phyloP scores from a whole-genome alignment of 148 eudicot species.

The Chenopodium berlandieri region DNA sequence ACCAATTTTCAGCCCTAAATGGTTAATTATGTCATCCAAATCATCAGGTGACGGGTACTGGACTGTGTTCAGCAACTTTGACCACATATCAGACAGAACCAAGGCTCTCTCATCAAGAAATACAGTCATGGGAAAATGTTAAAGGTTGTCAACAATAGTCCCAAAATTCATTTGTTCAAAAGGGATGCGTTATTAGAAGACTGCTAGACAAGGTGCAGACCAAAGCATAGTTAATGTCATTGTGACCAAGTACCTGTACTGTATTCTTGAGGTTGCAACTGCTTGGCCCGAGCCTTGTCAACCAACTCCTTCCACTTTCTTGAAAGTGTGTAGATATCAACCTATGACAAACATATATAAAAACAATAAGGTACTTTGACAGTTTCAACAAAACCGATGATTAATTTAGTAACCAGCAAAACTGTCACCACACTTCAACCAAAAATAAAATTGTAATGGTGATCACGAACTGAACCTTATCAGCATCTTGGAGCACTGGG shows the following conservation, averaged over 20 bases:
- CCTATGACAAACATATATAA: constrained; percentile 35
- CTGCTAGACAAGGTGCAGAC: background rate
- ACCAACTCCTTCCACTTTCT: constrained; percentile 96
- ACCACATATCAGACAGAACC: background rate
- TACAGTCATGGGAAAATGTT: background rate
- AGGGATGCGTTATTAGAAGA: background rate
- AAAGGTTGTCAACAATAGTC: background rate
- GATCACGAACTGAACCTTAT: constrained; percentile 47
- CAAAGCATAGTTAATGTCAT: background rate
- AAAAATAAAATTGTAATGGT: too few species aligned
- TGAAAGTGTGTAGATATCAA: constrained; percentile 73
- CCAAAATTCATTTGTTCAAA: background rate
- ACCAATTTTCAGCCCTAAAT: background rate
- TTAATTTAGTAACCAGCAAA: background rate
- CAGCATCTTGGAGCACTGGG: constrained; percentile 90
- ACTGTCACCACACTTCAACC: background rate
- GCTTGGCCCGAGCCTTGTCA: constrained; percentile 92
- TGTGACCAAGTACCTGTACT: constrained; percentile 27
- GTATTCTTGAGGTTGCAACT: constrained; percentile 79
- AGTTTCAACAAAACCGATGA: background rate
- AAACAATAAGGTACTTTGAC: background rate
- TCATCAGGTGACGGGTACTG: background rate
- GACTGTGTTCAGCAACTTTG: background rate
- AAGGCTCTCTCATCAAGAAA: background rate
- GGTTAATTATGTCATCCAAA: background rate